Conservation (phyloP, 2,329 filamentous ascomycete genomes). For the Colletotrichum zoysiae region DNA sequence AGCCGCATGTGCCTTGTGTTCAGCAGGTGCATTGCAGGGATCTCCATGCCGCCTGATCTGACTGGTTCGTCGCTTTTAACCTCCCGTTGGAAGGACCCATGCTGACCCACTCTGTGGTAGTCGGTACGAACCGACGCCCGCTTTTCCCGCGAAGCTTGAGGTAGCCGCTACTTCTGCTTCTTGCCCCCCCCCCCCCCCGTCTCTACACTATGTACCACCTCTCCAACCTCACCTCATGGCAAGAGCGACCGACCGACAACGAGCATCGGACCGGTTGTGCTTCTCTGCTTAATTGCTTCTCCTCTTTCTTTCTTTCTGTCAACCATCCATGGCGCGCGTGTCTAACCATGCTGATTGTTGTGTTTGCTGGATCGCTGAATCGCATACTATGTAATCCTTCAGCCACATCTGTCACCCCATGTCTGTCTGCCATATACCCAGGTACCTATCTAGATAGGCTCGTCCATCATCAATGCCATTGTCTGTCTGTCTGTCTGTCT, state of each 20-base stretch:
- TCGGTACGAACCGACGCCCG: conserved; percentile 13
- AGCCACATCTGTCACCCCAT: not conserved
- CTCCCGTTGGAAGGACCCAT: conserved; percentile 37
- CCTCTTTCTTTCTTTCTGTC: conserved; percentile 4
- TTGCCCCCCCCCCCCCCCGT: conserved; percentile 19
- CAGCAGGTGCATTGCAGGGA: conserved; percentile 39
- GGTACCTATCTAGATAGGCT: not conserved
- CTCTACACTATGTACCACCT: conserved; percentile 26
- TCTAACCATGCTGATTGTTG: not conserved
- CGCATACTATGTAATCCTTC: conserved; percentile 4
- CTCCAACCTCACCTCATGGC: conserved; percentile 39
- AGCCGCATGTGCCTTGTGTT: conserved; percentile 44
- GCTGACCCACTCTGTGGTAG: conserved; percentile 6
- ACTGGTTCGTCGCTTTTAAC: conserved; percentile 40
- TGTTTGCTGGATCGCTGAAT: conserved; percentile 9
- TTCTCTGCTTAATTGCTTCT: conserved; percentile 23
- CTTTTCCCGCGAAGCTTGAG: conserved; percentile 13
- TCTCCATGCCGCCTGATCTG: conserved; percentile 8
- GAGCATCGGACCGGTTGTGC: not conserved
- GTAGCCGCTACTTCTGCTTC: conserved; percentile 36
- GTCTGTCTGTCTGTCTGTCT: not conserved
- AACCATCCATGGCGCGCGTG: conserved; percentile 17
- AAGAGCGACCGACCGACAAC: conserved; percentile 7
- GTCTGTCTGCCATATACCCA: not conserved
- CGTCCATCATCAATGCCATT: conserved; percentile 17